Evolutionary conservation across 352 stramenopile species (phyloP), one percentile per base, ranked within the genome.

Genomic region (Phytopythium litorale): DNA sequence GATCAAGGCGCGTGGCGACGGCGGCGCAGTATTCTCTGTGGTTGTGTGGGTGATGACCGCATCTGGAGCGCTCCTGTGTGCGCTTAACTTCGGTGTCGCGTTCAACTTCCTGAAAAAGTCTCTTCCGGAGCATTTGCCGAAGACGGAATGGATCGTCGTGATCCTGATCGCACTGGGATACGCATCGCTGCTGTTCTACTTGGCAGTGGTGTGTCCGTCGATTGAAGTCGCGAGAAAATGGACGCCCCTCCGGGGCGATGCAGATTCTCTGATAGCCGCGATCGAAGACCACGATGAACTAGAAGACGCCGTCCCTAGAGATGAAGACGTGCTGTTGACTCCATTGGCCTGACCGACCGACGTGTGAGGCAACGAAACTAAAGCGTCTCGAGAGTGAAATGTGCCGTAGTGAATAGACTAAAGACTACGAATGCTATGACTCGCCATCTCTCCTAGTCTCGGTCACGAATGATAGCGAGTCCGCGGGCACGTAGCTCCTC

Each of bases 41-140:
- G 57, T 81, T 9, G 72, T 68, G 48, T 72, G 72, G 3, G 8
- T 78, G 43, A 54, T 91, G 3, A 56, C 81, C 4, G 56, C 79
- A 3, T 67, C 60, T 12, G 87, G 76, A 19, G 72, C 68, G 8
- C 48, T 89, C 38, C 64, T 91, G 16, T 89, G 78, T 40, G 73
- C 70, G 9, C 48, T 91, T 35, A 91, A 91, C 58, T 91, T 88
- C 48, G 63, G 69, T 21, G 73, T 91, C 9, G 79, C 86, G 52
- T 88, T 86, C 52, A 59, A 62, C 23, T 81, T 89, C 23, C 28
- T 89, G 0, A 45, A 75, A 42, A 75, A 73, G 13, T 71, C 59
- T 9, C 60, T 87, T 68, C 70, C 0, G 7, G 3, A 7, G 7
- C 56, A 80, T 19, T 13, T 86, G 19, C 70, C 77, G n/a, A 0